Evolutionary conservation across 2,329 filamentous ascomycete genomes (phyloP).

Genomic region (Mycogone perniciosa): DNA sequence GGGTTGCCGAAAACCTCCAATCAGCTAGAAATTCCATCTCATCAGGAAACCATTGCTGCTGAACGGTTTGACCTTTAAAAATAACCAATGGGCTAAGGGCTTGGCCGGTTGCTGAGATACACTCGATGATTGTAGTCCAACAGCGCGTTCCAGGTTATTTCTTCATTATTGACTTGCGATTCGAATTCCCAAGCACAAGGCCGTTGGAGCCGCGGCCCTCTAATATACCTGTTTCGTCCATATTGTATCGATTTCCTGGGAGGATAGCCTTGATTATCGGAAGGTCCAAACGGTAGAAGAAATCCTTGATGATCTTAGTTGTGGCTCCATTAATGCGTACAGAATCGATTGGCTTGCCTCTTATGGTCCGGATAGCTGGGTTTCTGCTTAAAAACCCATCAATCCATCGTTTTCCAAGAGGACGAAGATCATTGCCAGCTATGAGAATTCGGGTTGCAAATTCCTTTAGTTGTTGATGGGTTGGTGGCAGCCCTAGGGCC

Average conservation of each 20-base stretch:
- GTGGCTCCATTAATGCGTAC: background rate
- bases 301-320: slow-evolving; percentile 3
- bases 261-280: background rate
- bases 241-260: slow-evolving; percentile 5
- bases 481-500: background rate
- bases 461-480: slow-evolving; percentile 4
- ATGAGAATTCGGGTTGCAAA: slow-evolving; percentile 4
- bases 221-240: slow-evolving; percentile 12
- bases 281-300: background rate
- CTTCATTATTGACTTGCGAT: slow-evolving; percentile 4
- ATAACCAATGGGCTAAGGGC: slow-evolving; percentile 15
- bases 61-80: slow-evolving; percentile 17
- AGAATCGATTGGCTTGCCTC: slow-evolving; percentile 2
- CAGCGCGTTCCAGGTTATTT: slow-evolving; percentile 11
- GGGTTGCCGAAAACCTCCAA: slow-evolving; percentile 16
- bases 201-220: slow-evolving; percentile 8
- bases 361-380: slow-evolving; percentile 2
- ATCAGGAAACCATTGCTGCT: slow-evolving; percentile 16
- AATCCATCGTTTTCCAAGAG: slow-evolving; percentile 9
- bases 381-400: slow-evolving; percentile 8
- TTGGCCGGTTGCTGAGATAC: slow-evolving; percentile 12
- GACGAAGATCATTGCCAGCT: background rate
- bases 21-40: slow-evolving; percentile 8
- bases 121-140: slow-evolving; percentile 18
- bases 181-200: slow-evolving; percentile 6